These are phyloP conservation scores for Raphanus raphanistrum DNA, from an alignment of 345 rosid genomes.

Conservation along the genomic window DNA sequence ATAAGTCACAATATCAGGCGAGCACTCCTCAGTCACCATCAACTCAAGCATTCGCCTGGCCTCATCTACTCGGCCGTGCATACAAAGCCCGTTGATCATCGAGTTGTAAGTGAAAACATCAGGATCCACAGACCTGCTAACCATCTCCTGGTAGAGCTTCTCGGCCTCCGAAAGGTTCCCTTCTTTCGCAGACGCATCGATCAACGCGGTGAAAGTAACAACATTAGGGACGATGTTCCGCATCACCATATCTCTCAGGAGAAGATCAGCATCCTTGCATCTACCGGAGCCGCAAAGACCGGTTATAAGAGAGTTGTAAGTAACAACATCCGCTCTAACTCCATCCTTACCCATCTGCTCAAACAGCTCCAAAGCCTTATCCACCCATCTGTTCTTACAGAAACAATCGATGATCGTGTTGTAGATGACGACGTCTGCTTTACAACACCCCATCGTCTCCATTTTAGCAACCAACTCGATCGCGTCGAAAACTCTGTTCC, in stretches of 20 bases:
- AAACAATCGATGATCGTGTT: slow-evolving; percentile 22
- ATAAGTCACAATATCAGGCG: not conserved
- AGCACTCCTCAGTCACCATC: slow-evolving; percentile 20
- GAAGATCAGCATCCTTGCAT: slow-evolving; percentile 1
- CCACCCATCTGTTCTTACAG: slow-evolving; percentile 11
- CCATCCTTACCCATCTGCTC: slow-evolving; percentile 12
- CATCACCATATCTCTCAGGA: slow-evolving; percentile 6
- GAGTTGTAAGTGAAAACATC: slow-evolving; percentile 27
- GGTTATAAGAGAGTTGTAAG: slow-evolving; percentile 22
- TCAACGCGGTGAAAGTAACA: slow-evolving; percentile 26
- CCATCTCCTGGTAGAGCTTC: slow-evolving; percentile 28
- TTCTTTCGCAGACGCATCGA: slow-evolving; percentile 25
- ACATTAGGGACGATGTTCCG: slow-evolving; percentile 20
- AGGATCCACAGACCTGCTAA: slow-evolving; percentile 12
- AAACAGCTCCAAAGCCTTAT: slow-evolving; percentile 22
- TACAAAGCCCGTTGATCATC: slow-evolving; percentile 32
- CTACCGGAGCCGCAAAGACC: slow-evolving; percentile 36
- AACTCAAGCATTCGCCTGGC: slow-evolving; percentile 27
- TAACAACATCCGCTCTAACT: slow-evolving; percentile 22
- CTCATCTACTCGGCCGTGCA: slow-evolving; percentile 26
- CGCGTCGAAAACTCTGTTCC: slow-evolving; percentile 28
- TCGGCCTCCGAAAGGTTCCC: slow-evolving; percentile 23
- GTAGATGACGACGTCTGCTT: slow-evolving; percentile 28
- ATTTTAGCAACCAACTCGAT: slow-evolving; percentile 14
- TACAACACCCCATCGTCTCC: slow-evolving; percentile 22